Evolutionary conservation across 106 monocot genomes (phyloP), one percentile per base, ranked within the genome.

Genomic region (Gastrodia elata): DNA sequence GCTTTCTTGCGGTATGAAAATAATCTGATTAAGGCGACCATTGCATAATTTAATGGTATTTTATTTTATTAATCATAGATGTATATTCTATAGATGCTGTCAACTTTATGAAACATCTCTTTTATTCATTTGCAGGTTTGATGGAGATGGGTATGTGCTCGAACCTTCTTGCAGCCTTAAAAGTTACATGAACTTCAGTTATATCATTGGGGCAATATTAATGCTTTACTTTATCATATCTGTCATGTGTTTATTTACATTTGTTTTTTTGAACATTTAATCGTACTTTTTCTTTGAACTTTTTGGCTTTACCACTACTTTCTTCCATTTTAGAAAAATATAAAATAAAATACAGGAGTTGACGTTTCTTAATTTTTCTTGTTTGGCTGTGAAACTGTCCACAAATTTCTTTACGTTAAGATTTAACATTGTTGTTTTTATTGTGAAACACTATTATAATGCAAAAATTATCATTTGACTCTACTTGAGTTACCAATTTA

Each of bases 121-220:
- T 65, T 68, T 43, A 30, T 55, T 64, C n/a, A 48, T 64, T 80
- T 70, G 78, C 94, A 94, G 94, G 94, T 94, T 94, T 80, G 94
- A 94, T 71, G 94, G 94, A 44, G 94, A 94, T 68, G 94, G 94
- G 94, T 94, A 68, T 65, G 85, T 82, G 42, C 56, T 77, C 40
- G 11, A 61, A 20, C 33, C 15, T 20, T 40, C 61, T 42, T 37
- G 14, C 27, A 11, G 8, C 61, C 61, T 30, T 30, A 33, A 32
- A 61, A 61, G 27, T 61, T 61, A 32, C 32, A 61, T 13, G 30
- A 61, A 61, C 28, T 61, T 61, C 30, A 13, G 61, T 61, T 61
- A 32, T n/a, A 32, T 61, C 61, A 32, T 13, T 42, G 8, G 57
- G 24, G 27, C 67, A 61, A 39, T 42, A 35, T 59, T 26, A 49